A percentile compares a stretch with the other conserved stretches of the same genome.
These are phyloP conservation scores for Melaleuca alternifolia DNA, from an alignment of 345 rosid genomes.

Conservation along the genomic window DNA sequence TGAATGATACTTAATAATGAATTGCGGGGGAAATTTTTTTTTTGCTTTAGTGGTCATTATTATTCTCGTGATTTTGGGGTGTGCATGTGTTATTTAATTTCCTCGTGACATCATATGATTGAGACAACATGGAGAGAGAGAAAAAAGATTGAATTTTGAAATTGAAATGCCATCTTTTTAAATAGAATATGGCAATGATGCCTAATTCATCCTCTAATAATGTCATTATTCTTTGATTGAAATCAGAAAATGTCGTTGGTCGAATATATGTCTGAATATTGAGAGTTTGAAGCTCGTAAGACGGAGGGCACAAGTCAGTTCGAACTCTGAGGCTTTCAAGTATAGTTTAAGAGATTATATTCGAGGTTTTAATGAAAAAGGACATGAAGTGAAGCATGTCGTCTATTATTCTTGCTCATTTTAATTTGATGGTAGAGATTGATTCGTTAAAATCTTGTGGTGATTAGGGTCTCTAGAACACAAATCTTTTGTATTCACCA, in stretches of 20 bases:
- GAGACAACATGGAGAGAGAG: not conserved
- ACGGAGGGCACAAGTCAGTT: no score
- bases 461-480: fast-evolving
- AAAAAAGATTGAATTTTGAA: not conserved
- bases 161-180: not conserved
- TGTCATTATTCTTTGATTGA: not conserved
- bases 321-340: not conserved
- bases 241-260: not conserved
- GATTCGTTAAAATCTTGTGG: fast-evolving
- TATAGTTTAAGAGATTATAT: not conserved
- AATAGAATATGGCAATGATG: not conserved
- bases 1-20: not conserved
- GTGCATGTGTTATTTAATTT: not conserved
- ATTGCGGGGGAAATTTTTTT: not conserved
- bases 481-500: not conserved
- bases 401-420: not conserved
- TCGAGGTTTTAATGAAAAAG: not conserved
- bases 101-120: not conserved
- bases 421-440: not conserved
- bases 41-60: not conserved
- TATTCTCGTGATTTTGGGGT: not conserved
- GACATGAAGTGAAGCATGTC: not conserved
- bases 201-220: not conserved
- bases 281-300: no score
- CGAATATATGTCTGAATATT: not conserved